Conservation (phyloP, 257 asterid genomes). For the Solanum neorickii region DNA sequence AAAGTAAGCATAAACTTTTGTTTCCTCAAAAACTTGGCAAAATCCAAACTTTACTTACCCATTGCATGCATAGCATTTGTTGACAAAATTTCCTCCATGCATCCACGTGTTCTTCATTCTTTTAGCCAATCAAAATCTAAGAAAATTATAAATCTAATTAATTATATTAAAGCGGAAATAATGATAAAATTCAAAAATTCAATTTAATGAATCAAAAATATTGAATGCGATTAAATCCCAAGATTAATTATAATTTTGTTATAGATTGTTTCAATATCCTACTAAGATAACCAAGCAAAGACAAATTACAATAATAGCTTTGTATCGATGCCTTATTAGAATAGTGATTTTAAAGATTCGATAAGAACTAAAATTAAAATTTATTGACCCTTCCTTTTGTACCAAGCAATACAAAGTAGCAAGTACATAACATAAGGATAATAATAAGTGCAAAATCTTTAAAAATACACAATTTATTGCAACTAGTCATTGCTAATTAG, state of each 20-base stretch:
- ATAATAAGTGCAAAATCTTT: not conserved
- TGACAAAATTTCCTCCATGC: not conserved
- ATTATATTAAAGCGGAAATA: not conserved
- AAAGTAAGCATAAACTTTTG: not conserved
- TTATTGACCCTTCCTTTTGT: not conserved
- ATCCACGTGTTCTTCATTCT: not conserved
- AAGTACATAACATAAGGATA: not conserved
- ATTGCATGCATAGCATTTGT: constrained; percentile 27
- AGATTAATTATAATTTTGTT: not conserved
- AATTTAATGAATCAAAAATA: not conserved
- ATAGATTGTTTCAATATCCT: not conserved
- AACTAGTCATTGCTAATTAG: not conserved
- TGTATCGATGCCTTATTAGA: not conserved
- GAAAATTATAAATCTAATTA: not conserved
- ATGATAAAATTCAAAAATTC: not conserved
- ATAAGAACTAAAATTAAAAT: not conserved
- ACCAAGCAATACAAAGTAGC: not conserved
- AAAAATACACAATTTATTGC: not conserved
- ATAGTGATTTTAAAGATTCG: not conserved
- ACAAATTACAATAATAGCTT: not conserved
- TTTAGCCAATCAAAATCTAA: not conserved
- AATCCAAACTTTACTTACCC: not conserved
- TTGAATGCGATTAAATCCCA: not conserved
- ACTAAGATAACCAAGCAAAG: not conserved
- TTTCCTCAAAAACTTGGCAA: not conserved